phyloP scores from a whole-genome alignment of 2,329 filamentous ascomycete genomes.

The Zymoseptoria brevis region DNA sequence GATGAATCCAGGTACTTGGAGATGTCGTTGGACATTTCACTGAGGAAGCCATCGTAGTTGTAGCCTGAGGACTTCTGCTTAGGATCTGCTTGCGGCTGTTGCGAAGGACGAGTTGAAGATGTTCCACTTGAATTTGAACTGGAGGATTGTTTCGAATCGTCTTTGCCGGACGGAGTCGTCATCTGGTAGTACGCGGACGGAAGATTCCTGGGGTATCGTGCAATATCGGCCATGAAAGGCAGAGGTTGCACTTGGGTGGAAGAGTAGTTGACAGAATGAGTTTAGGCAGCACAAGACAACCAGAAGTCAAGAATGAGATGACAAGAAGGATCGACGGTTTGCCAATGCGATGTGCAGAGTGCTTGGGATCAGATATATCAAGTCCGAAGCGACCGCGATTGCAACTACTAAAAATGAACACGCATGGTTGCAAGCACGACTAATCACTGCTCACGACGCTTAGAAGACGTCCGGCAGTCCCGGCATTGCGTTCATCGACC shows the following conservation, averaged over 20 bases:
- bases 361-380: background rate
- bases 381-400: background rate
- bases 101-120: background rate
- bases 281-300: background rate
- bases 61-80: background rate
- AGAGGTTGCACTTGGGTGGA: background rate
- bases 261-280: background rate
- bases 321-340: background rate
- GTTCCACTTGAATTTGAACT: background rate
- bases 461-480: background rate
- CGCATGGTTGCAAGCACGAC: background rate
- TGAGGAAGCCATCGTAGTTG: background rate
- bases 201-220: background rate
- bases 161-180: background rate
- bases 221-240: background rate
- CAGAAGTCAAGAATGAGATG: background rate
- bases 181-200: background rate
- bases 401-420: background rate
- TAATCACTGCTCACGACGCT: background rate
- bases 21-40: background rate
- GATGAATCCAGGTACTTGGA: background rate
- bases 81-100: background rate
- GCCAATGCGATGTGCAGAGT: background rate
- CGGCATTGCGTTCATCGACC: background rate
- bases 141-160: background rate